These are phyloP conservation scores for Tritrichomonas foetus DNA, from an alignment of 208 protist genomes.

Conservation along the genomic window DNA sequence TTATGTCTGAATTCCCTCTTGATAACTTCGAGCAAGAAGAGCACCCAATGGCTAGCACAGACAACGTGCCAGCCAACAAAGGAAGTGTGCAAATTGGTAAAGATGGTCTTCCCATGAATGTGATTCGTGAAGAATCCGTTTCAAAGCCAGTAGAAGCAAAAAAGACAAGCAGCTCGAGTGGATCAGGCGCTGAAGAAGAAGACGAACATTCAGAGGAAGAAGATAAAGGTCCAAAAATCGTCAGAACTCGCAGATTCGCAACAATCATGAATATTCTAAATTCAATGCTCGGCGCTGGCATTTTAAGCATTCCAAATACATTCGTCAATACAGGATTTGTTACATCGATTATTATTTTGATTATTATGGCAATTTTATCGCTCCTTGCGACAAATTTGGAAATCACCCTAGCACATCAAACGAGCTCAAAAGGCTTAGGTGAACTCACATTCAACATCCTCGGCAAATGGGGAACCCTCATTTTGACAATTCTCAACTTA, in stretches of 20 bases:
- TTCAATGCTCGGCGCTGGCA: neutral
- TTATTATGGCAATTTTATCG: neutral
- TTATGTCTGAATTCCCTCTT: too few relatives aligned
- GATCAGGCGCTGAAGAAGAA: too few relatives aligned
- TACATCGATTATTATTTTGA: neutral
- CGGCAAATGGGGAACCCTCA: neutral
- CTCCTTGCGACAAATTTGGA: neutral
- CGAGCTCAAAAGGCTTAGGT: neutral
- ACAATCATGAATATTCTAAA: neutral
- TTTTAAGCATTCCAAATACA: slow-evolving; percentile 17
- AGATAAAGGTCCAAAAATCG: too few relatives aligned
- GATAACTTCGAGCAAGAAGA: too few relatives aligned
- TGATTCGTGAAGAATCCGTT: too few relatives aligned
- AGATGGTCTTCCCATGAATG: too few relatives aligned
- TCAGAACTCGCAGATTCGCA: neutral
- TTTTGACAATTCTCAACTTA: neutral
- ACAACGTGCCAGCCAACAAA: too few relatives aligned
- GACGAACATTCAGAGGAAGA: too few relatives aligned
- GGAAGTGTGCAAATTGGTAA: too few relatives aligned
- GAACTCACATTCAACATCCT: neutral
- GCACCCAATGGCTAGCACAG: too few relatives aligned
- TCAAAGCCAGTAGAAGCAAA: too few relatives aligned
- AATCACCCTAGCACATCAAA: neutral
- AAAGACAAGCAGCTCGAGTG: too few relatives aligned
- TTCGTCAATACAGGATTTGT: neutral